A percentile compares a stretch with the other conserved stretches of the same genome.
These are phyloP conservation scores for Aspergillus phoenicis DNA, from an alignment of 2,329 filamentous ascomycete species.

Conservation along the genomic window DNA sequence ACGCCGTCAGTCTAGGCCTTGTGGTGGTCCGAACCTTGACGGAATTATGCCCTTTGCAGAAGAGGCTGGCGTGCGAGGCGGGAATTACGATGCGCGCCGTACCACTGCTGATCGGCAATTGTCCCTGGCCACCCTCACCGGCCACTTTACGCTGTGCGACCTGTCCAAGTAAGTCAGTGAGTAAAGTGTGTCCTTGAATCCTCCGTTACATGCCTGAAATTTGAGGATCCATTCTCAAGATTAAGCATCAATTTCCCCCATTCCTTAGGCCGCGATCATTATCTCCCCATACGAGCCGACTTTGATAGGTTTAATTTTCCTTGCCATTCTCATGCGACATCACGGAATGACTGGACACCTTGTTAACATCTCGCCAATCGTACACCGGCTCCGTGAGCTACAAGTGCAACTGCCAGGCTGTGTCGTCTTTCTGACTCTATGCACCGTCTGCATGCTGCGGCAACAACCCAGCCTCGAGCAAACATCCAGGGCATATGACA, in stretches of 20 bases:
- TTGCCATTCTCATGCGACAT: background rate
- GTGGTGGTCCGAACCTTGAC: constrained; percentile 27
- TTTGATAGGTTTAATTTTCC: background rate
- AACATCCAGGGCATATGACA: background rate
- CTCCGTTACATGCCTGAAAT: background rate
- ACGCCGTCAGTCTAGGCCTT: constrained; percentile 31
- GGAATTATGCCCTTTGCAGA: constrained; percentile 14
- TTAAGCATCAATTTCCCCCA: background rate
- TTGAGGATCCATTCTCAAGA: background rate
- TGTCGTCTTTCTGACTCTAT: background rate
- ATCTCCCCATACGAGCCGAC: background rate
- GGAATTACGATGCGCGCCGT: constrained; percentile 25
- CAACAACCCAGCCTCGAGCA: background rate
- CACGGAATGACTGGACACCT: background rate
- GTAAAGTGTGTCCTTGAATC: background rate
- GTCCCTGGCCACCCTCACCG: constrained; percentile 8
- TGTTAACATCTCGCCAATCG: background rate
- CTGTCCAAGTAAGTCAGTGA: background rate
- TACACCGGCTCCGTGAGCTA: background rate
- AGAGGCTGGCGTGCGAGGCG: constrained; percentile 18
- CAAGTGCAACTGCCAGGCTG: background rate
- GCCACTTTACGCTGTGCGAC: constrained; percentile 10
- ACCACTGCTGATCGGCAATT: constrained; percentile 18
- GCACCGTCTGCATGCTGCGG: background rate
- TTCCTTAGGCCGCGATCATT: background rate